Base-by-base conservation (phyloP, 1,284 basidiomycete genomes). In the Termitomyces sp. region DNA sequence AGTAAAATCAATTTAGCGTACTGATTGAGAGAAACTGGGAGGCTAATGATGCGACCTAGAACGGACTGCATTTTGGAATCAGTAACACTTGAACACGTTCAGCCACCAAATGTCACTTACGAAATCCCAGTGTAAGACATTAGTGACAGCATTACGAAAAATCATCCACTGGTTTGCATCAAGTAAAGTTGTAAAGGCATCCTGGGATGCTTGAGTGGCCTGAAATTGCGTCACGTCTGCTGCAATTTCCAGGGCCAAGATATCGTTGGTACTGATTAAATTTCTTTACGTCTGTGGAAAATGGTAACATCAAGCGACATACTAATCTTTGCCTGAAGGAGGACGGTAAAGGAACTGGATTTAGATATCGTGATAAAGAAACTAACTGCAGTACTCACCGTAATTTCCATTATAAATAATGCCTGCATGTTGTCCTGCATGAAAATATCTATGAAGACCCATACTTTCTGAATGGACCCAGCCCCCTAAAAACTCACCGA, bases 331-430 rank as follows among this genome's bases (percentile, higher is more conserved):
- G 44, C 83, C 81, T 69, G 44, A 26, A 7, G n/a, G 66, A 66
- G 3, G 62, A 54, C 18, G 59, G 65, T 16, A 78, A 74, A 24
- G 75, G 72, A 62, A 77, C 81, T 46, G 71, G 66, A 0, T 81
- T 84, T 18, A 18, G 8, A 16, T 11, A 44, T 43, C 16, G 33
- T 26, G 24, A 14, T n/a, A 14, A 42, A 30, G 19, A 28, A 6
- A 16, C 3, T 10, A n/a, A n/a, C 38, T 28, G 5, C 5, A 5
- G 19, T 14, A 35, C 63, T 54, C 39, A 63, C 67, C 69, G 53
- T 83, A 83, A 64, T 82, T 82, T 52, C 81, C 84, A 50, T 80
- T 83, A 63, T 86, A 86, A n/a, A 84, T 61, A 26, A 84, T 69
- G 8, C 81, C 81, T 3, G 60, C 63, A 60, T 86, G 84, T 11